A percentile compares a stretch with the other conserved stretches of the same genome.
These are phyloP conservation scores for Glonium stellatum DNA, from an alignment of 495 filamentous ascomycete species.

Conservation along the genomic window DNA sequence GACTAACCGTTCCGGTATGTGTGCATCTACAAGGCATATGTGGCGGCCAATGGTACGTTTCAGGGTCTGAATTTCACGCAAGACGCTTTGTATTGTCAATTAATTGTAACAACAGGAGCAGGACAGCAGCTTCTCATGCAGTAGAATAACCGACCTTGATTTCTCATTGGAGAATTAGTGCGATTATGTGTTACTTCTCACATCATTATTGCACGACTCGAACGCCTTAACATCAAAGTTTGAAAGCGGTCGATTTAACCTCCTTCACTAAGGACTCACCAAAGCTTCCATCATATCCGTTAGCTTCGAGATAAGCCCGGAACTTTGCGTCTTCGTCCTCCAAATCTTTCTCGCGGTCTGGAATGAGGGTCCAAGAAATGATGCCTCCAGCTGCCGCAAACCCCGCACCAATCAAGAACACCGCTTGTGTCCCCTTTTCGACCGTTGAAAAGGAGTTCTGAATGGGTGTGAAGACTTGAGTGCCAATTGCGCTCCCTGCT, in stretches of 20 bases:
- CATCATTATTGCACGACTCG: too few species aligned
- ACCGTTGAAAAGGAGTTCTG: conserved; percentile 37
- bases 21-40: too few species aligned
- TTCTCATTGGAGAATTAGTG: too few species aligned
- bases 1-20: too few species aligned
- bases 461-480: conserved; percentile 43
- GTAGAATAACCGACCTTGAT: too few species aligned
- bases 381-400: conserved; percentile 40
- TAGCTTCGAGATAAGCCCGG: conserved; percentile 40
- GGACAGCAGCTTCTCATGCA: too few species aligned
- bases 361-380: conserved; percentile 43
- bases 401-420: conserved; percentile 43
- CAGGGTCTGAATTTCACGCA: too few species aligned
- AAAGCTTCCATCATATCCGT: conserved; percentile 34
- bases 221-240: too few species aligned
- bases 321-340: conserved; percentile 43
- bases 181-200: too few species aligned
- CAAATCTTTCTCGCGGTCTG: conserved; percentile 41
- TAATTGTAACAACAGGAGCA: too few species aligned
- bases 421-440: conserved; percentile 40
- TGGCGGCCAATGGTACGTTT: too few species aligned
- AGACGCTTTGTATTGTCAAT: too few species aligned
- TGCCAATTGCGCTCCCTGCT: conserved; percentile 45
- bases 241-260: conserved; percentile 15
- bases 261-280: conserved; percentile 23